phyloP scores from a whole-genome alignment of 2,329 filamentous ascomycete genomes.

The Paecilomyces sp. region DNA sequence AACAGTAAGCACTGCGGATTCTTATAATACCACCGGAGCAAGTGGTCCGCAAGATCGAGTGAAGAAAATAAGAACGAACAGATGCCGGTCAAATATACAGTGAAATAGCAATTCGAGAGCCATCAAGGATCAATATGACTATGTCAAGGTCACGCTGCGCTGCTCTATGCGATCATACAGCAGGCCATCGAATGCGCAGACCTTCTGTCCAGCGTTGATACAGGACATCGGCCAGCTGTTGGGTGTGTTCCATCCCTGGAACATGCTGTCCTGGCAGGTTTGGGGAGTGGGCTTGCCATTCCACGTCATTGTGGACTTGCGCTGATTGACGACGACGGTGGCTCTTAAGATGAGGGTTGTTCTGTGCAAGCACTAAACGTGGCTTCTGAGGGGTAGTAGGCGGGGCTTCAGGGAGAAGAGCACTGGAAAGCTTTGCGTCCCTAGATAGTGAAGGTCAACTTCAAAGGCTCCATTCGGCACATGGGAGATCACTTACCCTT shows the following conservation, averaged over 20 bases:
- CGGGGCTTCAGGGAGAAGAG: conserved; percentile 29
- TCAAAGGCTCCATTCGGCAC: neutral
- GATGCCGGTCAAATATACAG: neutral
- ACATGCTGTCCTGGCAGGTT: conserved; percentile 51
- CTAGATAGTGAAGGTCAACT: conserved; percentile 11
- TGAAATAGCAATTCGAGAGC: neutral
- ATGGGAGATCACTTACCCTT: conserved; percentile 28
- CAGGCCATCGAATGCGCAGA: conserved; percentile 62
- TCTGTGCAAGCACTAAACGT: conserved; percentile 71
- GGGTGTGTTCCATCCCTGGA: conserved; percentile 85
- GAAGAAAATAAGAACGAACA: neutral
- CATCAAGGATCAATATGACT: neutral
- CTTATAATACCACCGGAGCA: neutral
- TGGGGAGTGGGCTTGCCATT: conserved; percentile 29
- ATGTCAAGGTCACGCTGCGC: neutral
- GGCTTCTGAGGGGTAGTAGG: conserved; percentile 38
- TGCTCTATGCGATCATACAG: conserved; percentile 7
- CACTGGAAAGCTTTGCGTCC: conserved; percentile 29
- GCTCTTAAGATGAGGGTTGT: conserved; percentile 78
- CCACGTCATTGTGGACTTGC: conserved; percentile 23
- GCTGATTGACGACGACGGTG: conserved; percentile 60
- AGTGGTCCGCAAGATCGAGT: neutral
- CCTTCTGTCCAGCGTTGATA: conserved; percentile 88
- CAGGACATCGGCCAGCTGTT: conserved; percentile 80
- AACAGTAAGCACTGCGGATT: neutral